Evolutionary conservation across 192 early-diverging fungal genomes (phyloP).

Genomic region (Obelidium mucronatum): DNA sequence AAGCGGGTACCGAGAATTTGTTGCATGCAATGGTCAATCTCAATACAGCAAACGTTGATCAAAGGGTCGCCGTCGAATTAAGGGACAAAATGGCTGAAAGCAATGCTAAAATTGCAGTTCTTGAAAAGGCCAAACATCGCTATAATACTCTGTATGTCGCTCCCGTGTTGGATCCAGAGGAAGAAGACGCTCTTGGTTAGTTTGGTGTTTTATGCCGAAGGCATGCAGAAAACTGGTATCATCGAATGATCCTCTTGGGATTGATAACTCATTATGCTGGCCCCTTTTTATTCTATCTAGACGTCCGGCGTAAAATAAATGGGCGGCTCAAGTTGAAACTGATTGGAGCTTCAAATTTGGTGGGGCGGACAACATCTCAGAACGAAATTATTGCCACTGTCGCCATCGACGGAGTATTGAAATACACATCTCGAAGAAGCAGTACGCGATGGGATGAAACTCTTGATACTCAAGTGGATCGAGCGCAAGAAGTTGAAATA

Average conservation of each 20-base stretch:
- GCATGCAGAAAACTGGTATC: not conserved
- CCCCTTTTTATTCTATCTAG: slow-evolving; percentile 11
- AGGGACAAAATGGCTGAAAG: slow-evolving; percentile 49
- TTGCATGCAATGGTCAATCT: slow-evolving; percentile 35
- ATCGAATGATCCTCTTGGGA: not conserved
- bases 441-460: slow-evolving; percentile 78
- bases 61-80: slow-evolving; percentile 40
- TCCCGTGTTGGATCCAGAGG: slow-evolving; percentile 68
- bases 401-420: slow-evolving; percentile 77
- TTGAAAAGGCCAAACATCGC: slow-evolving; percentile 71
- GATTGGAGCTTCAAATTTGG: slow-evolving; percentile 51
- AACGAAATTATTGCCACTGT: slow-evolving; percentile 81
- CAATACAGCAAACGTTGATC: slow-evolving; percentile 26
- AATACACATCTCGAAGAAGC: slow-evolving; percentile 74
- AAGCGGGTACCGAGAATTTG: slow-evolving; percentile 80
- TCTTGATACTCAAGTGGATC: slow-evolving; percentile 89
- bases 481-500: slow-evolving; percentile 93
- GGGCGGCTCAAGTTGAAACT: slow-evolving; percentile 51
- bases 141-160: slow-evolving; percentile 89
- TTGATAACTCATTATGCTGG: not conserved
- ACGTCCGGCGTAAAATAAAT: slow-evolving; percentile 43
- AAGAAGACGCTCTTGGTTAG: slow-evolving; percentile 20
- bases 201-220: not conserved
- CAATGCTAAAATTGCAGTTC: slow-evolving; percentile 47
- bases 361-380: slow-evolving; percentile 57